phyloP scores from a whole-genome alignment of 2,329 filamentous ascomycete genomes.

The Clonostachys rhizophaga region DNA sequence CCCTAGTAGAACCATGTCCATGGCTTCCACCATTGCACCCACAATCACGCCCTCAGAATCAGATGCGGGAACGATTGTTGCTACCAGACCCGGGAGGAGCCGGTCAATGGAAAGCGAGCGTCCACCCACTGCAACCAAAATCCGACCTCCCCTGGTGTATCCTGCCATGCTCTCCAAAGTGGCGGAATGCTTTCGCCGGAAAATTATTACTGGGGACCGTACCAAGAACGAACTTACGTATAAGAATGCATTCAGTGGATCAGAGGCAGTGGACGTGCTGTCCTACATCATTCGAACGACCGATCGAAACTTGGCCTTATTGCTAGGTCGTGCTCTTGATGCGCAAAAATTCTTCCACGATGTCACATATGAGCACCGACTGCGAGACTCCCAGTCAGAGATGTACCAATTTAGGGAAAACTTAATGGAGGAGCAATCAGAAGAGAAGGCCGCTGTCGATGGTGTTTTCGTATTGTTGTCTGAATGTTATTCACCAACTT shows the following conservation, averaged over 20 bases:
- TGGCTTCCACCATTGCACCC: conserved; percentile 77
- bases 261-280: conserved; percentile 92
- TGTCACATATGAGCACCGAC: conserved; percentile 93
- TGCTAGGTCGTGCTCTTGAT: conserved; percentile 87
- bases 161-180: conserved; percentile 92
- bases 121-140: conserved; percentile 54
- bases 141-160: conserved; percentile 80
- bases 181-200: conserved; percentile 85
- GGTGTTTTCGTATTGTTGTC: conserved; percentile 95
- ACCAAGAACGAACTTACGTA: conserved; percentile 97
- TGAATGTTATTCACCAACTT: conserved; percentile 97
- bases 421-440: conserved; percentile 76
- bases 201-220: conserved; percentile 79
- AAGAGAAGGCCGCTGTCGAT: conserved; percentile 71
- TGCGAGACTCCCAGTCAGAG: conserved; percentile 90
- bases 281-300: conserved; percentile 97
- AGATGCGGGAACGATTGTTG: conserved; percentile 38
- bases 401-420: conserved; percentile 97
- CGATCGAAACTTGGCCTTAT: conserved; percentile 86
- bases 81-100: conserved; percentile 52
- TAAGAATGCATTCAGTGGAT: conserved; percentile 93
- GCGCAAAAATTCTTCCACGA: conserved; percentile 99
- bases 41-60: conserved; percentile 63
- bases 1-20: conserved; percentile 73
- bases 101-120: conserved; percentile 50